phyloP scores from a whole-genome alignment of 176 grass and related monocot species.

The Eleusine coracana region DNA sequence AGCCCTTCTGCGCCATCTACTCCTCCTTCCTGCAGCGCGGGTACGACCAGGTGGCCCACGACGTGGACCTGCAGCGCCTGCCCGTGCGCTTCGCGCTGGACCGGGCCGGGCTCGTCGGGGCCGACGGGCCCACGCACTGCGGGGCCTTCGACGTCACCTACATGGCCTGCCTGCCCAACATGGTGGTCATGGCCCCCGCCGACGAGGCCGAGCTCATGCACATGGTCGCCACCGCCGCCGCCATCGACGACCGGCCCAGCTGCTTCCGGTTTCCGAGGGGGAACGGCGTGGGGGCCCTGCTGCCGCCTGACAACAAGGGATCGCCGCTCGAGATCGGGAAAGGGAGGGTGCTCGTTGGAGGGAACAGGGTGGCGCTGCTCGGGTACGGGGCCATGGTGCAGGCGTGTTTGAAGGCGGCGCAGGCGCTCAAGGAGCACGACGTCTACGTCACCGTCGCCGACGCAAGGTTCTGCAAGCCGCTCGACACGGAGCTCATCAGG shows the following conservation, averaged over 20 bases:
- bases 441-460: conserved; percentile 74
- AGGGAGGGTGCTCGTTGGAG: conserved; percentile 72
- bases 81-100: conserved; percentile 88
- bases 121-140: conserved; percentile 92
- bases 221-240: conserved; percentile 86
- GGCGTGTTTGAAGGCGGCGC: conserved; percentile 72
- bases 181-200: conserved; percentile 95
- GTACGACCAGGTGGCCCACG: conserved; percentile 98
- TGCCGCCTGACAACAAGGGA: conserved; percentile 63
- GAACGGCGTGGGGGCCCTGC: conserved; percentile 67
- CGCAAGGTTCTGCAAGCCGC: conserved; percentile 91
- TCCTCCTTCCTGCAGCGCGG: conserved; percentile 95
- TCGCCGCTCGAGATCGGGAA: conserved; percentile 71
- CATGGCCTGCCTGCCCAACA: conserved; percentile 96
- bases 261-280: conserved; percentile 93
- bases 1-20: conserved; percentile 97
- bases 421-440: conserved; percentile 64
- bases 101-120: conserved; percentile 84
- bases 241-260: conserved; percentile 85
- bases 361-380: conserved; percentile 68
- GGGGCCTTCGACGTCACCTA: conserved; percentile 92
- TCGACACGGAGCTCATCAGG: conserved; percentile 63
- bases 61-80: conserved; percentile 87
- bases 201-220: conserved; percentile 95
- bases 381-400: conserved; percentile 90